Evolutionary conservation across 2,329 filamentous ascomycete genomes (phyloP), one percentile per base, ranked within the genome.

Genomic region (Tolypocladium endophyticum): DNA sequence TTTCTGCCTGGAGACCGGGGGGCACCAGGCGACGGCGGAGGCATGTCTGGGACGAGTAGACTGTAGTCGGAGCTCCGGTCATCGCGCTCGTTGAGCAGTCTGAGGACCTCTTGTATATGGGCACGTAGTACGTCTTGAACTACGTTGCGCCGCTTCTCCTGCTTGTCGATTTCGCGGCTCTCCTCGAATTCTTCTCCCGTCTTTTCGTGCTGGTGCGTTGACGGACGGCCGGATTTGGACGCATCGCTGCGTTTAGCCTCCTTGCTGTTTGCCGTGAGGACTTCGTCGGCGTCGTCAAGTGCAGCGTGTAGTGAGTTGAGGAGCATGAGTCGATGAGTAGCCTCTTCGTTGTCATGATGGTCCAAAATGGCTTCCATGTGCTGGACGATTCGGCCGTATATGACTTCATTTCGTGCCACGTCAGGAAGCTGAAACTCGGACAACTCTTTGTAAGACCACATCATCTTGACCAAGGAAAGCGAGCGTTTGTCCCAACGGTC

Each of bases 401-500:
- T 64, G 28, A 55, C 25, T 2, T 33, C 52, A 30, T 70, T 71
- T 52, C 67, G 63, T 3, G 52, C 43, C 2, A 60, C 57, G 16
- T 59, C 58, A 0, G 59, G n/a, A 0, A 72, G 61, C 5, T 65
- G 59, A 2, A 64, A 58, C 0, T 63, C 60, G 16, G 77, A 67
- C 14, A 71, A 67, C 4, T 62, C 62, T 6, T 66, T 55, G 64
- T 74, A 81, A 2, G 76, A 73, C 14, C 70, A 64, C 56, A 81
- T 66, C 1, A 81, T 67, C 57, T 72, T 74, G 20, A 70, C 66
- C 1, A 82, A 64, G 45, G 73, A 77, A 41, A 82, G 76, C 2
- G 76, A 76, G 53, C 75, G 74, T 60, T 74, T 80, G 60, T 83
- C 76, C 81, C 81, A 85, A n/a, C 69, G 70, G 58, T 80, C 79